A percentile compares a stretch with the other conserved stretches of the same genome.
Conservation (phyloP, 2,329 filamentous ascomycete species). For the Akanthomyces muscarius region DNA sequence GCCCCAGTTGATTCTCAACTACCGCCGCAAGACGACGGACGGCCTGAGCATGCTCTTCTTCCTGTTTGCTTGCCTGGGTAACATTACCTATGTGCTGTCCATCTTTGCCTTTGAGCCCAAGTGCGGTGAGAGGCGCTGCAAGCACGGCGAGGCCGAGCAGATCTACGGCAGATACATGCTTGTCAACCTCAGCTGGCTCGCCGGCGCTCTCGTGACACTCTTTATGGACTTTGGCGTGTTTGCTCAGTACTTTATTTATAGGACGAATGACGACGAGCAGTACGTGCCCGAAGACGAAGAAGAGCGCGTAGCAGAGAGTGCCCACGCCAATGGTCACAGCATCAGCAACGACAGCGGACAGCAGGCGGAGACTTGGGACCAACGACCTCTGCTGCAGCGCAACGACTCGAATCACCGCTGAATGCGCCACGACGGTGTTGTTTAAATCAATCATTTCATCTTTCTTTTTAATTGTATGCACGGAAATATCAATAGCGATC, state of each 20-base stretch:
- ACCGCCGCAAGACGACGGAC: slow-evolving; percentile 85
- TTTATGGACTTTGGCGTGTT: slow-evolving; percentile 84
- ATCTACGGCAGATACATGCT: slow-evolving; percentile 80
- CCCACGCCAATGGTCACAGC: slow-evolving; percentile 18
- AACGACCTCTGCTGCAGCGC: slow-evolving; percentile 36
- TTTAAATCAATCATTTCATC: neutral
- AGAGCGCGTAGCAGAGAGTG: slow-evolving; percentile 27
- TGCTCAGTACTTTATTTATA: slow-evolving; percentile 86
- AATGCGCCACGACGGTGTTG: neutral
- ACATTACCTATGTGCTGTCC: slow-evolving; percentile 86
- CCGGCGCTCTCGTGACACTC: slow-evolving; percentile 84
- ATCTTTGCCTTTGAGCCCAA: slow-evolving; percentile 86
- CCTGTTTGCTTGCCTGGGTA: slow-evolving; percentile 92
- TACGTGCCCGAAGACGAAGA: slow-evolving; percentile 37
- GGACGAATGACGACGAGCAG: slow-evolving; percentile 22
- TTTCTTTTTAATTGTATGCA: neutral
- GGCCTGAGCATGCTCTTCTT: slow-evolving; percentile 94
- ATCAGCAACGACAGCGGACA: slow-evolving; percentile 23
- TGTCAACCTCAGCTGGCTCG: slow-evolving; percentile 86
- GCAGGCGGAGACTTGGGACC: slow-evolving; percentile 35
- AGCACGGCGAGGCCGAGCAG: slow-evolving; percentile 56
- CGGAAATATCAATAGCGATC: neutral
- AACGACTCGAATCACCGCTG: slow-evolving; percentile 23
- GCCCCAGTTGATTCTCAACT: slow-evolving; percentile 89
- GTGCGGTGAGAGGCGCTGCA: slow-evolving; percentile 56